These are phyloP conservation scores for Meyerozyma elateridarum DNA, from an alignment of 1,139 yeast species.

Conservation along the genomic window DNA sequence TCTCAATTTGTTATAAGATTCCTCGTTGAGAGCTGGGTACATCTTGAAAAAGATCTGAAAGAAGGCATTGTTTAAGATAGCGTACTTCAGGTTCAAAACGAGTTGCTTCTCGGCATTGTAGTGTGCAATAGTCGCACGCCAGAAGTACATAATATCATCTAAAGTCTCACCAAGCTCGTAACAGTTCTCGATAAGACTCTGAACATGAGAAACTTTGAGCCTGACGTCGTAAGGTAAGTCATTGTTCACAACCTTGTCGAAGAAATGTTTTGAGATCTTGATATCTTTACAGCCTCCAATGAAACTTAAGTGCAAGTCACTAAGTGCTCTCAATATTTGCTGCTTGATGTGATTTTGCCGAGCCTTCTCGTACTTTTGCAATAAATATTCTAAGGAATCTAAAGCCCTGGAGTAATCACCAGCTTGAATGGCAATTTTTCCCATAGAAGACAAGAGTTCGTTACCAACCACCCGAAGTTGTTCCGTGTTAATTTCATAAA, in stretches of 20 bases:
- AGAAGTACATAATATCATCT: conserved; percentile 54
- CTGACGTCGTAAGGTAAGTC: conserved; percentile 70
- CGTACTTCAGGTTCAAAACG: conserved; percentile 51
- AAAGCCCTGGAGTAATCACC: conserved; percentile 39
- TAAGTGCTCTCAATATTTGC: conserved; percentile 23
- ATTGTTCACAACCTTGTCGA: conserved; percentile 60
- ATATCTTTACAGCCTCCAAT: conserved; percentile 79
- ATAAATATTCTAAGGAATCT: conserved; percentile 36
- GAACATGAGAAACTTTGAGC: conserved; percentile 73
- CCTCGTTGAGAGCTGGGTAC: conserved; percentile 49
- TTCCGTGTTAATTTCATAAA: conserved; percentile 32
- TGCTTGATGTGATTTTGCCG: conserved; percentile 11
- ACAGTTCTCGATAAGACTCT: conserved; percentile 59
- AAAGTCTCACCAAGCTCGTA: conserved; percentile 56
- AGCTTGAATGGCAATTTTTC: conserved; percentile 36
- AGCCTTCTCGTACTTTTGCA: conserved; percentile 24
- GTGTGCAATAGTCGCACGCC: conserved; percentile 58
- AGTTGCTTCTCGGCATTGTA: conserved; percentile 36
- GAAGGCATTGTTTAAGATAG: conserved; percentile 65
- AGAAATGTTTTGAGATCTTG: conserved; percentile 66
- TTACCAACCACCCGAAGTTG: conserved; percentile 18
- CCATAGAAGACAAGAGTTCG: conserved; percentile 32
- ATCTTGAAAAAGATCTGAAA: conserved; percentile 63
- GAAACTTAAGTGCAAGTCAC: conserved; percentile 70
- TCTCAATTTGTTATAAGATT: conserved; percentile 56